Evolutionary conservation across 305 asterid genomes (phyloP).

Genomic region (Solanum hybrid): DNA sequence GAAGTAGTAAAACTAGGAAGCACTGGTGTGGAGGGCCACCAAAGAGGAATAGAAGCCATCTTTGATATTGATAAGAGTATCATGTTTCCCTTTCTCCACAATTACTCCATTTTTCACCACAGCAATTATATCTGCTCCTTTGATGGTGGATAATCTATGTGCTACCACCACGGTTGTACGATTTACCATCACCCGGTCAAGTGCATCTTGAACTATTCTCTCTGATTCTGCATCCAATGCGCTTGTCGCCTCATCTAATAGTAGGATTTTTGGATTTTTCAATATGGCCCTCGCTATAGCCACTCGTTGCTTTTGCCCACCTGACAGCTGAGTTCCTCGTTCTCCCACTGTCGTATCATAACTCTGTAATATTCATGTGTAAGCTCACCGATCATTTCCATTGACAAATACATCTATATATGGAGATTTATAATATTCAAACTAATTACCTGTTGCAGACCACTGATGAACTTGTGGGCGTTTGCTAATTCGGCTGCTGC

Average conservation of each 20-base stretch:
- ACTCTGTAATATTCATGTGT: constrained; percentile 26
- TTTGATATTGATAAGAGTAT: constrained; percentile 40
- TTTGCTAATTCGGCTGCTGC: constrained; percentile 69
- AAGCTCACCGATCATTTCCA: neutral
- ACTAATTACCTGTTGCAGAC: constrained; percentile 36
- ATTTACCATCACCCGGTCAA: constrained; percentile 57
- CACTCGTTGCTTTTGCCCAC: constrained; percentile 88
- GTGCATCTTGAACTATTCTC: constrained; percentile 71
- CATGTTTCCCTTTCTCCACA: constrained; percentile 81
- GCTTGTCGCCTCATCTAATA: constrained; percentile 84
- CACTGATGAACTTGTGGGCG: constrained; percentile 87
- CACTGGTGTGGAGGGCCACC: constrained; percentile 47
- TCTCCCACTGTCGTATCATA: constrained; percentile 82
- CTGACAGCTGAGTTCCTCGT: constrained; percentile 72
- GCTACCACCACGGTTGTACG: constrained; percentile 83
- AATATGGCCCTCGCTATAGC: constrained; percentile 89
- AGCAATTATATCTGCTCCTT: constrained; percentile 61
- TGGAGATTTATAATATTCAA: neutral
- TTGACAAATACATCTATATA: neutral
- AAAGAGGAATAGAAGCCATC: constrained; percentile 69
- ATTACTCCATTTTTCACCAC: constrained; percentile 71
- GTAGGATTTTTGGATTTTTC: constrained; percentile 55
- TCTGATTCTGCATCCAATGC: constrained; percentile 85
- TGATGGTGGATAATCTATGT: constrained; percentile 67
- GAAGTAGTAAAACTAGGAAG: neutral